These are phyloP conservation scores for Cupressus sempervirens DNA, from an alignment of 75 land plant species.

Conservation along the genomic window DNA sequence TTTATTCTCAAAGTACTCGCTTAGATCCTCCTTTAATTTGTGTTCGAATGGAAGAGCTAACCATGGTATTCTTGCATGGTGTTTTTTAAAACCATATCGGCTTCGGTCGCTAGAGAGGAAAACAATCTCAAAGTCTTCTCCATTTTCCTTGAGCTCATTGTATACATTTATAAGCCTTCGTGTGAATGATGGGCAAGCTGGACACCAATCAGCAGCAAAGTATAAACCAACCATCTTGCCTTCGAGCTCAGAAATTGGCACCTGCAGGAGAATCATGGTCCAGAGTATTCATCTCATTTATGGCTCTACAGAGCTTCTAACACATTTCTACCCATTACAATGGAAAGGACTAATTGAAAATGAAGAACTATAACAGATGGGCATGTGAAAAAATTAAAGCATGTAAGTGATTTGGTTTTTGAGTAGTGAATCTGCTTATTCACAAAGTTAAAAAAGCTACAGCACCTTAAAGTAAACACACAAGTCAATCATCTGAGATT, in stretches of 20 bases:
- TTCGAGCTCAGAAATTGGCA: conserved; percentile 43
- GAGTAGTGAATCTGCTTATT: too few species aligned
- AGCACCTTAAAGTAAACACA: too few species aligned
- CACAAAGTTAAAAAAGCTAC: too few species aligned
- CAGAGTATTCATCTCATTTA: neutral
- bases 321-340: neutral
- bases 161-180: conserved; percentile 53
- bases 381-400: too few species aligned
- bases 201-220: conserved; percentile 76
- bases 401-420: too few species aligned
- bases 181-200: conserved; percentile 57
- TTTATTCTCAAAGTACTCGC: conserved; percentile 31
- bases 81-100: conserved; percentile 40
- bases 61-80: conserved; percentile 59
- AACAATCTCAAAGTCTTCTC: conserved; percentile 47
- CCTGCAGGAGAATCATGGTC: conserved; percentile 16
- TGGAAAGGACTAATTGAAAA: neutral
- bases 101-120: conserved; percentile 61
- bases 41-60: conserved; percentile 61
- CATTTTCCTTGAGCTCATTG: conserved; percentile 45
- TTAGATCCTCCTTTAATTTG: conserved; percentile 24
- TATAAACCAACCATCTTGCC: conserved; percentile 62
- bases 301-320: neutral
- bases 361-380: too few species aligned
- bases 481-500: too few species aligned